A percentile compares a stretch with the other conserved stretches of the same genome.
phyloP scores from a whole-genome alignment of 1,284 basidiomycete genomes.

The Puccinia hordei region DNA sequence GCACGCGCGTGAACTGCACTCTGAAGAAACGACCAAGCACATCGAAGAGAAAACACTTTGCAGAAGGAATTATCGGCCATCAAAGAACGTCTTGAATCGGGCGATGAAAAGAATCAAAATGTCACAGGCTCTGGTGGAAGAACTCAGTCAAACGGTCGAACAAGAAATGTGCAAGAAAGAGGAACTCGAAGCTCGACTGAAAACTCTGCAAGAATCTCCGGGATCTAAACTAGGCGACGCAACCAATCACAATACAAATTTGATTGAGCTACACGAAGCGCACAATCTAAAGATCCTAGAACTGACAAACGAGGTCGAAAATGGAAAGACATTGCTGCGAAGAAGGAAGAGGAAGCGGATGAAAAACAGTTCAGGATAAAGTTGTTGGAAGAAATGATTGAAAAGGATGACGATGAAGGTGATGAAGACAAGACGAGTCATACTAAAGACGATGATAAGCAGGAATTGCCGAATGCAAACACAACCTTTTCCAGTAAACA shows the following conservation, averaged over 20 bases:
- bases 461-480: neutral
- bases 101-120: slow-evolving; percentile 20
- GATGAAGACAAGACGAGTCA: slow-evolving; percentile 1
- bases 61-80: slow-evolving; percentile 26
- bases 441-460: neutral
- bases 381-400: slow-evolving; percentile 31
- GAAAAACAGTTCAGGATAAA: slow-evolving; percentile 29
- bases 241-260: slow-evolving; percentile 17
- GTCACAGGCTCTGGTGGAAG: slow-evolving; percentile 26
- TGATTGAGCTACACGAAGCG: slow-evolving; percentile 41
- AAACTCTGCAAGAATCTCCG: neutral
- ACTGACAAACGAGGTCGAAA: slow-evolving; percentile 31
- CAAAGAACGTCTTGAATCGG: slow-evolving; percentile 28
- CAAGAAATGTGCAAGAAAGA: slow-evolving; percentile 35
- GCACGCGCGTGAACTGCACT: slow-evolving; percentile 33
- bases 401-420: slow-evolving; percentile 37
- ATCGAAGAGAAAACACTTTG: slow-evolving; percentile 46
- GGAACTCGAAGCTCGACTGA: slow-evolving; percentile 27
- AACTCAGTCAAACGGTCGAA: slow-evolving; percentile 38
- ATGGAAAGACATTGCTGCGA: slow-evolving; percentile 37
- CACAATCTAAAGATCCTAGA: slow-evolving; percentile 45
- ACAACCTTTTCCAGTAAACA: neutral
- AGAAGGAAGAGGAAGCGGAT: slow-evolving; percentile 26
- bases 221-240: neutral
- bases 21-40: slow-evolving; percentile 31